phyloP scores from a whole-genome alignment of 2,329 filamentous ascomycete genomes.

The Scedosporium apiospermum region DNA sequence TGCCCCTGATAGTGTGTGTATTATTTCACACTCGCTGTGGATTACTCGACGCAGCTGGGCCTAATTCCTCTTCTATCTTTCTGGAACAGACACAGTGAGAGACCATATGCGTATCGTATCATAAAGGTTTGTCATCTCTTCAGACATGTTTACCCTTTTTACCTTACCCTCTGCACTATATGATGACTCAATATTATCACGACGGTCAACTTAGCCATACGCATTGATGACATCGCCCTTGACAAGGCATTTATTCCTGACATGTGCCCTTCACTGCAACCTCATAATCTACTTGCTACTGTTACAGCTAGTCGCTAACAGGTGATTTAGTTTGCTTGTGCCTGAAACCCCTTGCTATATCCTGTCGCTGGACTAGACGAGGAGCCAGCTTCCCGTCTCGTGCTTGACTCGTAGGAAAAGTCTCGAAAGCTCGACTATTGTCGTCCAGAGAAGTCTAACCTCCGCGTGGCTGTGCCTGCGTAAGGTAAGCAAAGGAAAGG shows the following conservation, averaged over 20 bases:
- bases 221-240: constrained; percentile 37
- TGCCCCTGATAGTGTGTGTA: neutral
- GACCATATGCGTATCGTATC: neutral
- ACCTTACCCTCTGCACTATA: constrained; percentile 3
- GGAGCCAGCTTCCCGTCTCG: no score
- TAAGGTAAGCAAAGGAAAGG: no score
- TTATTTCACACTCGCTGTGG: neutral
- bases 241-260: constrained; percentile 31
- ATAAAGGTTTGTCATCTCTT: neutral
- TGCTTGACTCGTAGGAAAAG: no score
- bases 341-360: neutral
- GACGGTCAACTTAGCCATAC: constrained; percentile 39
- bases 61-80: no score
- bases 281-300: neutral
- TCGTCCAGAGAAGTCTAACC: no score
- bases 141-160: neutral
- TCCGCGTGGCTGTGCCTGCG: no score
- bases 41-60: no score
- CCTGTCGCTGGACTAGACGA: neutral
- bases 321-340: neutral
- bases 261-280: neutral
- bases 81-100: no score
- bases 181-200: constrained; percentile 35
- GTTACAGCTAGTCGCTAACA: neutral
- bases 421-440: no score